Conservation (phyloP, 805 yeast genomes). For the Monosporozyma servazzii region DNA sequence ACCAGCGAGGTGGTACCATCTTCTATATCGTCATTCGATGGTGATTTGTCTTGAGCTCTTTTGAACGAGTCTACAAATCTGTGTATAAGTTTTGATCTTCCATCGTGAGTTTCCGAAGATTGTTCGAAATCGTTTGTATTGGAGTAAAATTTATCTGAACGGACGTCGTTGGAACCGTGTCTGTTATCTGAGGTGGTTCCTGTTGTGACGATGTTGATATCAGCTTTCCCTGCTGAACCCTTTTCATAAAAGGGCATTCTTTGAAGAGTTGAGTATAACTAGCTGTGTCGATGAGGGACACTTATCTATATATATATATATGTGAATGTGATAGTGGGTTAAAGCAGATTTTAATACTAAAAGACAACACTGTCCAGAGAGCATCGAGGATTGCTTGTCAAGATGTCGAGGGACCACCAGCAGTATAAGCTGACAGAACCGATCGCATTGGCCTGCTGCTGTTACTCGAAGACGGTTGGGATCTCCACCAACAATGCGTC, state of each 20-base stretch:
- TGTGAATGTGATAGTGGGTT: background rate
- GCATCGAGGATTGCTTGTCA: no score
- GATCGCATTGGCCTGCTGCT: no score
- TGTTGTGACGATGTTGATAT: background rate
- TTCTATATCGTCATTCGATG: constrained; percentile 11
- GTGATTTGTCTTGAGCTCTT: constrained; percentile 10
- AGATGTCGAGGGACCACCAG: no score
- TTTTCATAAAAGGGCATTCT: background rate
- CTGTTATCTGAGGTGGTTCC: background rate
- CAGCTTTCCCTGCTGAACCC: background rate
- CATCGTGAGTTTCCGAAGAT: background rate
- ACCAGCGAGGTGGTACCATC: constrained; percentile 12
- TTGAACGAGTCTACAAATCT: constrained; percentile 20
- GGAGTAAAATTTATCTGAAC: background rate
- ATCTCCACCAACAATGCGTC: no score
- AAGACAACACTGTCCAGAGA: no score
- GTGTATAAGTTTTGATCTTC: background rate
- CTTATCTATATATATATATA: no score
- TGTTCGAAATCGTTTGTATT: background rate
- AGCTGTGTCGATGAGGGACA: background rate
- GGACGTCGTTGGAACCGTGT: background rate
- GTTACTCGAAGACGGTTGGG: no score
- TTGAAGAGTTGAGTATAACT: background rate
- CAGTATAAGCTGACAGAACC: no score
- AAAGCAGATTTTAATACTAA: no score